These are phyloP conservation scores for Penicillium desertorum DNA, from an alignment of 495 filamentous ascomycete species.

Conservation along the genomic window DNA sequence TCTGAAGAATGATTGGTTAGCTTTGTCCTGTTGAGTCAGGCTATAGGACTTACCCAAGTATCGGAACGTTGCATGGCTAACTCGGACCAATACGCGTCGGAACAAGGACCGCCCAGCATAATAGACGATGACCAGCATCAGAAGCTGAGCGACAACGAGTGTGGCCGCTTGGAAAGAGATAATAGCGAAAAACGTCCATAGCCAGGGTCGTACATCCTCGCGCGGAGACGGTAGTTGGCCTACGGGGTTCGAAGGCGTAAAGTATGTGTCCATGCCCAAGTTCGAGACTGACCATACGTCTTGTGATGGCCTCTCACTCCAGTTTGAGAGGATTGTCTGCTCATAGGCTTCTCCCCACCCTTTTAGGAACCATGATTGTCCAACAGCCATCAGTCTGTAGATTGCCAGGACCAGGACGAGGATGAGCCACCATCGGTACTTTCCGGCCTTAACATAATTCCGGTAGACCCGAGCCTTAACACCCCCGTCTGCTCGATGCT, in stretches of 20 bases:
- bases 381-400: conserved; percentile 59
- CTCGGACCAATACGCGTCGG: conserved; percentile 61
- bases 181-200: conserved; percentile 63
- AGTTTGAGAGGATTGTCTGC: conserved; percentile 18
- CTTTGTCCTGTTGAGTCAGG: not conserved
- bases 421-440: conserved; percentile 65
- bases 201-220: conserved; percentile 71
- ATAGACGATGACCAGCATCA: conserved; percentile 71
- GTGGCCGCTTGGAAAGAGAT: conserved; percentile 56
- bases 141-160: conserved; percentile 52
- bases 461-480: conserved; percentile 75
- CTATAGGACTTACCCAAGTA: conserved; percentile 54
- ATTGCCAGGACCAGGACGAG: conserved; percentile 58
- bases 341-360: conserved; percentile 79
- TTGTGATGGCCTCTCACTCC: not conserved
- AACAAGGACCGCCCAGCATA: conserved; percentile 72
- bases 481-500: conserved; percentile 71
- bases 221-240: conserved; percentile 62
- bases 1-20: conserved; percentile 38
- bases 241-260: conserved; percentile 42
- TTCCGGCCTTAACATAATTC: conserved; percentile 78
- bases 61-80: conserved; percentile 76
- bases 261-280: conserved; percentile 20
- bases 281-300: conserved; percentile 3
- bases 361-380: conserved; percentile 78